Evolutionary conservation across 2,329 filamentous ascomycete genomes (phyloP).

Genomic region (Diaporthe sp.): DNA sequence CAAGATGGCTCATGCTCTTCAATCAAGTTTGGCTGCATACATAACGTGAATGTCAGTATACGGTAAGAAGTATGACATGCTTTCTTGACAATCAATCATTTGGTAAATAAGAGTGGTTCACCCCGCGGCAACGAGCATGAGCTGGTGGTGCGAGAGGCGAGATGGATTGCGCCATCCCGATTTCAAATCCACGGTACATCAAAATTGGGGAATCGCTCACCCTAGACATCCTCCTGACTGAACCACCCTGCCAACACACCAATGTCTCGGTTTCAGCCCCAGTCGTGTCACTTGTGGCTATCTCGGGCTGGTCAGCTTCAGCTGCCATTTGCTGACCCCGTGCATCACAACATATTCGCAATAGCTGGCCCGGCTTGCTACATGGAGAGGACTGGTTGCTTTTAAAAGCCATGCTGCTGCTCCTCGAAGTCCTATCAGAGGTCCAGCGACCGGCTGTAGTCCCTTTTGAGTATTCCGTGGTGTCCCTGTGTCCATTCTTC

Average conservation of each 20-base stretch:
- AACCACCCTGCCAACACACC: conserved; percentile 16
- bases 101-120: background rate
- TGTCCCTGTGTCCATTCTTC: background rate
- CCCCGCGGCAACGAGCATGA: conserved; percentile 12
- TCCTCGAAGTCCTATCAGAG: background rate
- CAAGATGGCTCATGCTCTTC: background rate
- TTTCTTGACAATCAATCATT: background rate
- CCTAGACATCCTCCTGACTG: conserved; percentile 5
- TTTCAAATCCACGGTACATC: conserved; percentile 24
- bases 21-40: no score
- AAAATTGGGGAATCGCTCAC: conserved; percentile 24
- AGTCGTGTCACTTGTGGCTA: conserved; percentile 12
- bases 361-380: conserved; percentile 35
- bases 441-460: background rate
- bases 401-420: conserved; percentile 9
- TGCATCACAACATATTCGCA: conserved; percentile 40
- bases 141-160: conserved; percentile 21
- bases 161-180: conserved; percentile 38
- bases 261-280: conserved; percentile 22
- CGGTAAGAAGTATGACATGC: background rate
- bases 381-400: background rate
- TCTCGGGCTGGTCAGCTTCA: conserved; percentile 21
- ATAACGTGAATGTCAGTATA: background rate
- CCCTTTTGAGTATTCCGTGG: background rate
- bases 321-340: background rate